Evolutionary conservation across 352 stramenopile genomes (phyloP), one percentile per base, ranked within the genome.

Genomic region (Pythium aquatile): DNA sequence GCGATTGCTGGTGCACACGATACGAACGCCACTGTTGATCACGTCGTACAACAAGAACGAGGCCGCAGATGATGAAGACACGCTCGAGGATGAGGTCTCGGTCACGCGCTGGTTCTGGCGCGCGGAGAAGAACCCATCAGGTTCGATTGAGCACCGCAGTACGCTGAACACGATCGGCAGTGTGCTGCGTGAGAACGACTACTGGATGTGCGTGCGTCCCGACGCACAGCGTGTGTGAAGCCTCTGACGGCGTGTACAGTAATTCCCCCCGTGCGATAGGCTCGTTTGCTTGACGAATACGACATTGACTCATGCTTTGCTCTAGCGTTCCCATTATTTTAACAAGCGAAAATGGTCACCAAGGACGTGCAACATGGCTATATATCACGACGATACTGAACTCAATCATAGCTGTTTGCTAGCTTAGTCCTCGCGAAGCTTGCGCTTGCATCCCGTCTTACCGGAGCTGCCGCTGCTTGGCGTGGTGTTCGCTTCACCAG

Each of bases 41-140:
- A 96, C 87, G 33, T 91, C 79, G 39, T 96, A 96, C 73, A 96
- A 96, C 62, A 70, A 79, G 58, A 76, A 87, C 67, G 87, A 96
- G 66, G 86, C 84, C 29, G 70, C 70, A 47, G 86, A 95, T 59
- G 86, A 95, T 54, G 76, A 90, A 62, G 84, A 95, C 67, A 81
- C 79, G 33, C 72, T 95, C 52, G 83, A 90, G 35, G 66, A 90
- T 29, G 61, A 72, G 0, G 63, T 92, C 51, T 69, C 54, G 42
- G 70, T 73, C 1, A 54, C 63, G n/a, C 69, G 62, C 29, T 95
- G 86, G 86, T 79, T 83, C 46, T 95, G 86, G 86, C 69, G 74
- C 40, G 44, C 80, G 0, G 81, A 95, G 67, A 87, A 89, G 73
- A 95, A 93, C 52, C 73, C 74, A 30, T 75, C 71, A 30, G 74